These are phyloP conservation scores for Cryptococcus hybrid DNA, from an alignment of 1,284 basidiomycete species.

Conservation along the genomic window DNA sequence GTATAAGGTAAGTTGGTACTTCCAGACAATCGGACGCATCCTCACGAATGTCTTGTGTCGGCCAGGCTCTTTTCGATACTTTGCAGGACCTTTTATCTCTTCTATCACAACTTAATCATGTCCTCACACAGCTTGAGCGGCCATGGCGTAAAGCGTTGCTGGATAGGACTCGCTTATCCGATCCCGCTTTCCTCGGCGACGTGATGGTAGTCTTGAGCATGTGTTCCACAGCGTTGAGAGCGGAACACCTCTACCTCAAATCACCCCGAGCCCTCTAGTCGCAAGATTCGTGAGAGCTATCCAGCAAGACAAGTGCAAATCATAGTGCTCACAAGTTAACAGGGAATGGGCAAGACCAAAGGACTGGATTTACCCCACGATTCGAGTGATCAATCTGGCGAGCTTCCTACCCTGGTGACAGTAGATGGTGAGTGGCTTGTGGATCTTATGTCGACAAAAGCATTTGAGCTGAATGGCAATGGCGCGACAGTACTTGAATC, in stretches of 20 bases:
- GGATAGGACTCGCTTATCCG: conserved; percentile 68
- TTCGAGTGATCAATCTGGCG: conserved; percentile 29
- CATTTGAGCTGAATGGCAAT: not conserved
- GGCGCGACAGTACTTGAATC: conserved; percentile 32
- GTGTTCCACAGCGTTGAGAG: conserved; percentile 60
- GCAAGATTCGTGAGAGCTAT: conserved; percentile 61
- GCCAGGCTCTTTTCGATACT: conserved; percentile 38
- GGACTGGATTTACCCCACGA: conserved; percentile 39
- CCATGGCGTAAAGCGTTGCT: conserved; percentile 73
- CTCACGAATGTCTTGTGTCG: not conserved
- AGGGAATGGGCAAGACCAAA: conserved; percentile 37
- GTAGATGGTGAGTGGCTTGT: conserved; percentile 32
- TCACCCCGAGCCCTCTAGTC: conserved; percentile 77
- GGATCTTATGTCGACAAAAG: not conserved
- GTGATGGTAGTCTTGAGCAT: conserved; percentile 71
- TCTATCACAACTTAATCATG: conserved; percentile 47
- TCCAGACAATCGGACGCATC: not conserved
- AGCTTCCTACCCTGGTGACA: conserved; percentile 43
- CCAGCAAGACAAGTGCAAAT: not conserved
- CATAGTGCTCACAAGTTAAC: not conserved
- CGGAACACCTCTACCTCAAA: conserved; percentile 73
- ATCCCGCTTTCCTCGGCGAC: conserved; percentile 80
- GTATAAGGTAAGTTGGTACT: conserved; percentile 33
- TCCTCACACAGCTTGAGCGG: conserved; percentile 43
- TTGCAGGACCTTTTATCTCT: conserved; percentile 44